Conservation (phyloP, 2,329 filamentous ascomycete genomes). For the Xylariales sp. region DNA sequence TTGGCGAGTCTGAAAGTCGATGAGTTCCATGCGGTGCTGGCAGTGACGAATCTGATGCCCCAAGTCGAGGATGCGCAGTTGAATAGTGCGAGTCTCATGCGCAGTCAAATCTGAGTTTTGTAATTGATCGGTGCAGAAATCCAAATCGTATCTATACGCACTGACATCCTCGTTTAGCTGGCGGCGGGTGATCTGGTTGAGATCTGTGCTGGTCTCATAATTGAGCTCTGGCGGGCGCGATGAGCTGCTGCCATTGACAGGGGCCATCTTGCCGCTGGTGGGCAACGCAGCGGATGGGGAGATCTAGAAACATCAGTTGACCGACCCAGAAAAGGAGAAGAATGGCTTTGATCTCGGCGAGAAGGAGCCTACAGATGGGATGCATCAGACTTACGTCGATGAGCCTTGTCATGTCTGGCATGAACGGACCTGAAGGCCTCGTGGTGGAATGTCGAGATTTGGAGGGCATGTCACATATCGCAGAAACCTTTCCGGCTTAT, state of each 20-base stretch:
- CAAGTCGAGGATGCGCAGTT: conserved; percentile 38
- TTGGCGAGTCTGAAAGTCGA: conserved; percentile 27
- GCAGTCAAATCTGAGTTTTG: conserved; percentile 30
- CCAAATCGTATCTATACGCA: conserved; percentile 37
- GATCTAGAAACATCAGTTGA: not conserved
- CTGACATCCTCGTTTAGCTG: conserved; percentile 38
- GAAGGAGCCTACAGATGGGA: not conserved
- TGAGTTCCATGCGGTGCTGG: conserved; percentile 35
- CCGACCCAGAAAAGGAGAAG: not conserved
- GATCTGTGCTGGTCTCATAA: conserved; percentile 22
- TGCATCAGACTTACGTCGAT: not conserved
- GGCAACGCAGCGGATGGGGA: not conserved
- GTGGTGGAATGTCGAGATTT: not conserved
- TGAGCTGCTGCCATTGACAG: not conserved
- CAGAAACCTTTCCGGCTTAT: too few relatives aligned
- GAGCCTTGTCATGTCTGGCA: not conserved
- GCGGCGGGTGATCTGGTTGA: conserved; percentile 26
- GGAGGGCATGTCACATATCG: not conserved
- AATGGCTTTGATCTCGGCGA: not conserved
- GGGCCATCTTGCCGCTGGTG: not conserved
- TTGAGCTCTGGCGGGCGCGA: not conserved
- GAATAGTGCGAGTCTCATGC: conserved; percentile 35
- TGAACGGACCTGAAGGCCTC: not conserved
- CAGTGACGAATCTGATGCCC: conserved; percentile 39
- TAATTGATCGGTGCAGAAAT: conserved; percentile 35